Conservation (phyloP, 176 grass and related monocot species). For the Cenchrus purpureus region DNA sequence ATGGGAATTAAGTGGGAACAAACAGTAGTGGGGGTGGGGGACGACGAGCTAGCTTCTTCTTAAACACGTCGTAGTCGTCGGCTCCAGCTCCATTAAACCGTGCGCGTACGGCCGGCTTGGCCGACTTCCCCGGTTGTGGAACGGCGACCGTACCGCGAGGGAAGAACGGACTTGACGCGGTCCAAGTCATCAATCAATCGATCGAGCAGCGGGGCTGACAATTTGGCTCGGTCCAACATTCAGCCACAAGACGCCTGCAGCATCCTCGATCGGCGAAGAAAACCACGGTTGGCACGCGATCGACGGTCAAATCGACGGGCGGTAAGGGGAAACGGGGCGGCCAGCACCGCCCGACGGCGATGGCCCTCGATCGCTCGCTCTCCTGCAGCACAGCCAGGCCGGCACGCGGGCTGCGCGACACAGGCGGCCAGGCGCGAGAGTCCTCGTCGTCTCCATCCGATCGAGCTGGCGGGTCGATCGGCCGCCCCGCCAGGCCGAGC, state of each 20-base stretch:
- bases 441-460: too few relatives aligned
- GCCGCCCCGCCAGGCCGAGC: too few relatives aligned
- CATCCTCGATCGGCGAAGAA: background rate
- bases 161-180: background rate
- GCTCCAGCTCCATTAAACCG: background rate
- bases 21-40: background rate
- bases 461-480: too few relatives aligned
- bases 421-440: too few relatives aligned
- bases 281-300: background rate
- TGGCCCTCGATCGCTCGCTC: too few relatives aligned
- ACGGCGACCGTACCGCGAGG: background rate
- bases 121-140: background rate
- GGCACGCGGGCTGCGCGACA: too few relatives aligned
- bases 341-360: too few relatives aligned
- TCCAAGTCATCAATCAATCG: conserved; percentile 10
- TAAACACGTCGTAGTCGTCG: background rate
- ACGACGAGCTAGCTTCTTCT: background rate
- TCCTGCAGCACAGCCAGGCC: too few relatives aligned
- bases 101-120: background rate
- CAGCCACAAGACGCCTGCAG: background rate
- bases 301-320: background rate
- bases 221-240: background rate
- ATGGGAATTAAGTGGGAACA: background rate
- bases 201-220: background rate
- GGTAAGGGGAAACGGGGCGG: background rate